Conservation (phyloP, 108 stramenopile genomes). For the Cyclostephanos invisitatus region DNA sequence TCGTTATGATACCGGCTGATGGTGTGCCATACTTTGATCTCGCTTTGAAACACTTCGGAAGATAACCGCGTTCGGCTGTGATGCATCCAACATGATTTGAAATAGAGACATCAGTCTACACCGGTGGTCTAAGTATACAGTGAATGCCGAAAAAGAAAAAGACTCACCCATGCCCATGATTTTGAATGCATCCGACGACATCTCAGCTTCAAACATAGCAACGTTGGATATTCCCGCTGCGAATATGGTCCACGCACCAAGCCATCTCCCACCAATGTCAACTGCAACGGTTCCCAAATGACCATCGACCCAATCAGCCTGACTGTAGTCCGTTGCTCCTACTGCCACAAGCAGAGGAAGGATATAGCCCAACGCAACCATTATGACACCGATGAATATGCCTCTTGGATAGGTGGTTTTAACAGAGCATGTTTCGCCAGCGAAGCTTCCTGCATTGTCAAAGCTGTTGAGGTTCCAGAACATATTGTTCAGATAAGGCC, state of each 20-base stretch:
- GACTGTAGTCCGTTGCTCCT: constrained; percentile 70
- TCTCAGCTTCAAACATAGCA: constrained; percentile 94
- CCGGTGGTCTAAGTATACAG: background rate
- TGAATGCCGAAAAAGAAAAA: background rate
- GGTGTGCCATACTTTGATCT: constrained; percentile 88
- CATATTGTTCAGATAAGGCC: constrained; percentile 91
- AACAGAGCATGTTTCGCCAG: constrained; percentile 85
- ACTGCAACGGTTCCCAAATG: constrained; percentile 78
- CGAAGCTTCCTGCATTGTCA: constrained; percentile 85
- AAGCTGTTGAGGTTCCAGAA: constrained; percentile 97
- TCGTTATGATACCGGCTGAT: constrained; percentile 83
- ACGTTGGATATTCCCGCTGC: constrained; percentile 89
- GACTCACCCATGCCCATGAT: constrained; percentile 88
- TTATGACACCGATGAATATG: constrained; percentile 67
- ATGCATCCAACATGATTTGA: background rate
- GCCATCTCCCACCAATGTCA: constrained; percentile 88
- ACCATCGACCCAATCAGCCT: constrained; percentile 82
- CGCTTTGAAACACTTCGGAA: constrained; percentile 77
- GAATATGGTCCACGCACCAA: constrained; percentile 90
- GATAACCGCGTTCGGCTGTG: constrained; percentile 71
- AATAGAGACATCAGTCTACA: background rate
- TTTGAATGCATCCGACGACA: constrained; percentile 89
- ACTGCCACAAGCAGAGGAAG: constrained; percentile 81
- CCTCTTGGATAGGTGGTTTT: constrained; percentile 74
- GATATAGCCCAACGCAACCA: constrained; percentile 74